Conservation (phyloP, 2,329 filamentous ascomycete species). For the Colletotrichum endophyticum region DNA sequence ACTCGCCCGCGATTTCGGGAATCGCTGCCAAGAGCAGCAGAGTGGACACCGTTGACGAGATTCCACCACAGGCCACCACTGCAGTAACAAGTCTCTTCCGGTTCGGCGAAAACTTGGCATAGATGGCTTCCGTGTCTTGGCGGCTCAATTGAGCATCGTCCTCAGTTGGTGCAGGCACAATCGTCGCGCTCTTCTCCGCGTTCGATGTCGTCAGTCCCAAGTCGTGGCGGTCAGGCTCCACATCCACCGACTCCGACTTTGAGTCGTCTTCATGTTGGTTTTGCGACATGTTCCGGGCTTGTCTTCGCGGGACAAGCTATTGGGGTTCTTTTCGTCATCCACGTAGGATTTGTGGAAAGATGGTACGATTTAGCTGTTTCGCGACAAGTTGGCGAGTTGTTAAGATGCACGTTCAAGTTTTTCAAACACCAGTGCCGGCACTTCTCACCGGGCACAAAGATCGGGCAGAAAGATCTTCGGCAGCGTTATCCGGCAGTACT, state of each 20-base stretch:
- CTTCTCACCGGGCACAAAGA: not conserved
- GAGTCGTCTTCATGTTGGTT: not conserved
- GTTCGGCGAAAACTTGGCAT: not conserved
- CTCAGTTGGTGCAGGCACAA: not conserved
- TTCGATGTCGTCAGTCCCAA: constrained; percentile 7
- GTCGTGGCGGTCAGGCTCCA: not conserved
- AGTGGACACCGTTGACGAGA: constrained; percentile 8
- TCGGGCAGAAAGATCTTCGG: not conserved
- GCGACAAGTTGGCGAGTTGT: not conserved
- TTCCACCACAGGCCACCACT: constrained; percentile 8
- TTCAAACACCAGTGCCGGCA: not conserved
- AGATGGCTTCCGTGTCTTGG: constrained; percentile 13
- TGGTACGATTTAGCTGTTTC: not conserved
- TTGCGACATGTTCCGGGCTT: not conserved
- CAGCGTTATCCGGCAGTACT: not conserved
- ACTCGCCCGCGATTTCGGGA: constrained; percentile 73
- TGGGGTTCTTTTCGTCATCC: not conserved
- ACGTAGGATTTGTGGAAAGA: not conserved
- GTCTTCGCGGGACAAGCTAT: not conserved
- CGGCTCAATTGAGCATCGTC: constrained; percentile 1
- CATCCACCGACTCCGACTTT: not conserved
- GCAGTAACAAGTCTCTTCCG: constrained; percentile 8
- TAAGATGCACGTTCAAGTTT: not conserved
- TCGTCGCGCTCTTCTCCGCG: constrained; percentile 4
- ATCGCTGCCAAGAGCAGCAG: constrained; percentile 69